Base-by-base conservation (phyloP, 1,139 yeast species). In the Suhomyces taliae region DNA sequence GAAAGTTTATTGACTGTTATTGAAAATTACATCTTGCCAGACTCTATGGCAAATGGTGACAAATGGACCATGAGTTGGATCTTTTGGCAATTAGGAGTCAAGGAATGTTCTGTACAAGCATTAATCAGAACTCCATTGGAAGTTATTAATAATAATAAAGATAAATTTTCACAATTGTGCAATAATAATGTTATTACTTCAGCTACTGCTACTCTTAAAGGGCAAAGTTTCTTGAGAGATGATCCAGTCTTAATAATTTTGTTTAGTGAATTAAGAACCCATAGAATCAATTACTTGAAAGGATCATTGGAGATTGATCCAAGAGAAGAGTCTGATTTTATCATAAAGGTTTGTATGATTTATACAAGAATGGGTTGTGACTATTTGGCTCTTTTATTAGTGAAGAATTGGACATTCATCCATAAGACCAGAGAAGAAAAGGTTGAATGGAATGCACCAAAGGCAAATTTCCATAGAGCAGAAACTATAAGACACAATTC, bases 311-410 rank as follows among this genome's bases (percentile, higher is more conserved):
- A 67, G 29, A 64, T 83, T n/a, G 69, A 75, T 27, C 68, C 75
- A 4, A 56, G 60, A 3, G 69, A 72, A 41, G 97, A 91, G 58
- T 81, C 78, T 47, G 72, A 76, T 11, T 82, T 85, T 58, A 77
- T 90, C 10, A 61, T 80, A 24, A 81, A 82, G 53, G 85, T 85
- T 7, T 78, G 87, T 10, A 70, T 78, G 39, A 86, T 89, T 48
- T 88, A 90, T 58, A 74, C 82, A 11, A 74, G 96, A 49, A 90
- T 91, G 96, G 98, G 98, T 0, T 91, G 98, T 68, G 96, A 91
- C 56, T 79, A 83, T 53, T 64, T 91, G 40, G 84, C 91, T 0
- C 61, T 88, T 15, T 76, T 83, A 40, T 63, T 90, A 43, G 69
- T 87, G 4, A 71, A 72, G 43, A 81, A 79, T 49, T 91, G 97